Evolutionary conservation across 2,329 filamentous ascomycete genomes (phyloP).

Genomic region (Mollisia scopiformis): DNA sequence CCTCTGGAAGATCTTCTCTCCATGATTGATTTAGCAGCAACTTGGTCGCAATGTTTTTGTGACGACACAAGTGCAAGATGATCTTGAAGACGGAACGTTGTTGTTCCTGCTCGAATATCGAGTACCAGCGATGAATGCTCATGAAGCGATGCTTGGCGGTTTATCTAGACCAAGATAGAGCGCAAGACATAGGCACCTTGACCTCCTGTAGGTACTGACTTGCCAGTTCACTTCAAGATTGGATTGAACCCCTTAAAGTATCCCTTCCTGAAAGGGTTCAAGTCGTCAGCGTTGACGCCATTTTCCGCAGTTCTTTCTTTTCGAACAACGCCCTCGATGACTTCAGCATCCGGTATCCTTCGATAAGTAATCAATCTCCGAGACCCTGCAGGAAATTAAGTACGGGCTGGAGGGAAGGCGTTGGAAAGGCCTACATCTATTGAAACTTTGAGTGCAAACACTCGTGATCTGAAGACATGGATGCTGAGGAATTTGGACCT

Average conservation of each 20-base stretch:
- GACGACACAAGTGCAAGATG: no score
- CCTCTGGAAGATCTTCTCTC: no score
- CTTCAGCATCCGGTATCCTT: slow-evolving; percentile 62
- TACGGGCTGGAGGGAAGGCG: neutral
- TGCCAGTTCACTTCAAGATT: slow-evolving; percentile 21
- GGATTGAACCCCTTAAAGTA: slow-evolving; percentile 47
- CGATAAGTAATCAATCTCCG: slow-evolving; percentile 86
- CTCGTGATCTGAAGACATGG: slow-evolving; percentile 73
- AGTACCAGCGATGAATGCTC: no score
- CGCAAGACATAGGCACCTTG: neutral
- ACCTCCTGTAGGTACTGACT: neutral
- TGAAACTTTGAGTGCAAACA: slow-evolving; percentile 85
- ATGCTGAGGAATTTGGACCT: slow-evolving; percentile 77
- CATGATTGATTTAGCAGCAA: no score
- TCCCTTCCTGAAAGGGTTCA: slow-evolving; percentile 67
- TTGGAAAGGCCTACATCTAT: slow-evolving; percentile 68
- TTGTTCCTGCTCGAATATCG: no score
- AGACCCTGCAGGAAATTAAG: slow-evolving; percentile 65
- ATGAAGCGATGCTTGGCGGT: no score
- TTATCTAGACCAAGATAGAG: no score
- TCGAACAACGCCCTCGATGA: slow-evolving; percentile 41
- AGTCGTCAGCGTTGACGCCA: slow-evolving; percentile 61
- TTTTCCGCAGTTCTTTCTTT: slow-evolving; percentile 39
- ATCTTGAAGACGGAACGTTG: no score
- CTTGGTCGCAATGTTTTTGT: no score